Evolutionary conservation across 257 asterid genomes (phyloP), one percentile per base, ranked within the genome.

Genomic region (Nicotiana knightiana): DNA sequence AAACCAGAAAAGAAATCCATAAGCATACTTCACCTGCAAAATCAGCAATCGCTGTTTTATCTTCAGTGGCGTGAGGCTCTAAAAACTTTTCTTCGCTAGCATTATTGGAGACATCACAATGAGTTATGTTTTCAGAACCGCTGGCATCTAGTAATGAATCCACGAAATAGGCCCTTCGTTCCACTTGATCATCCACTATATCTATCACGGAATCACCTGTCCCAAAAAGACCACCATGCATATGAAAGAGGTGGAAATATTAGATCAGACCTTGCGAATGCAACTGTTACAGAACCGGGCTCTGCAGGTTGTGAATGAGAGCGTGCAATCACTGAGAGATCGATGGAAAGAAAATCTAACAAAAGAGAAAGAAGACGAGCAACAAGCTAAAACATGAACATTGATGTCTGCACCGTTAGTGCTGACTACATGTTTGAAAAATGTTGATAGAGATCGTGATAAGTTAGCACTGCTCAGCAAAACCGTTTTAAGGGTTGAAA

Each of bases 91-190:
- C 86, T 68, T 89, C 84, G 75, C 81, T 80, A 82, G 90, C 75
- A 83, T 81, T 82, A 79, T 81, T 87, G 18, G 64, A 81, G 86
- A 67, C 83, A 81, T 85, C 89, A 82, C 82, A 88, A 81, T 81
- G 76, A 55, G 79, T 88, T 81, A 85, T 76, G 76, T 82, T 83
- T 77, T 88, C 87, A 76, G 86, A 78, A 54, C 86, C 85, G 71
- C 87, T 86, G 53, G 84, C 83, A 81, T 83, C 88, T 86, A 94
- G 84, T 85, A 94, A 88, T n/a, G 91, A 87, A 82, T 92, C 97
- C 85, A 96, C 94, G 86, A 94, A 96, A 77, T 90, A 93, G 86
- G 91, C 93, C 86, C 95, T 92, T 85, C 97, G 93, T 79, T 91
- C 97, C 75, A 83, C 92, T 82, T 86, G 88, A 81, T 85, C 83